Evolutionary conservation across 1,284 basidiomycete species (phyloP), one percentile per base, ranked within the genome.

Genomic region (Boletellus sp.): DNA sequence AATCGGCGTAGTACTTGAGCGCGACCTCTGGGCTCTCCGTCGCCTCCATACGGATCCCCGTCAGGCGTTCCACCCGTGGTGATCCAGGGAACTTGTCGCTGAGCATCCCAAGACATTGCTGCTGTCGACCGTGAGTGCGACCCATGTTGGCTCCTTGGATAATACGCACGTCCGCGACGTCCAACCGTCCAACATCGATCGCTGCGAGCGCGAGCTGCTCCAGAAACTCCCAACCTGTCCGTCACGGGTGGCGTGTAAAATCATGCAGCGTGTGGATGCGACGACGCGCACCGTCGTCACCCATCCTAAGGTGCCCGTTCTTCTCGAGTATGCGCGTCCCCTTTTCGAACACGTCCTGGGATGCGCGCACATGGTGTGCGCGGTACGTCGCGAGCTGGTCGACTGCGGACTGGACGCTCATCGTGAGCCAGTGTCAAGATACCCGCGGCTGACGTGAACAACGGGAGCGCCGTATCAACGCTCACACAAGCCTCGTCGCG

Each of bases 151-250:
- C 13, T 26, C 25, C 40, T 41, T 23, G 35, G 10, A 22, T 20
- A 14, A 35, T 7, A 75, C 87, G 57, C 63, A 95, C 93, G 61
- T 90, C 82, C 19, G 94, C 91, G n/a, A 92, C 69, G 42, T 89
- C 80, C 32, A 86, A 59, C 45, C 84, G 74, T 14, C 89, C 90
- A 13, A 91, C 68, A 60, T 98, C 94, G 43, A 96, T 72, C 1
- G 95, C 82, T 2, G 95, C 91, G 30, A 94, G 73, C 4, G 84
- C 82, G 1, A 97, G 73, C 61, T 97, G 94, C 63, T 98, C 95
- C 13, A 94, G 70, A 51, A 93, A 82, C 2, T 84, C 77, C 91
- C 92, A 96, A 54, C 77, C 90, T 93, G 56, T 13, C 8, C 29
- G 26, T 19, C 26, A 9, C 4, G n/a, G n/a, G n/a, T n/a, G n/a